phyloP scores from a whole-genome alignment of 2,329 filamentous ascomycete genomes.

The Chaetomium globosum region DNA sequence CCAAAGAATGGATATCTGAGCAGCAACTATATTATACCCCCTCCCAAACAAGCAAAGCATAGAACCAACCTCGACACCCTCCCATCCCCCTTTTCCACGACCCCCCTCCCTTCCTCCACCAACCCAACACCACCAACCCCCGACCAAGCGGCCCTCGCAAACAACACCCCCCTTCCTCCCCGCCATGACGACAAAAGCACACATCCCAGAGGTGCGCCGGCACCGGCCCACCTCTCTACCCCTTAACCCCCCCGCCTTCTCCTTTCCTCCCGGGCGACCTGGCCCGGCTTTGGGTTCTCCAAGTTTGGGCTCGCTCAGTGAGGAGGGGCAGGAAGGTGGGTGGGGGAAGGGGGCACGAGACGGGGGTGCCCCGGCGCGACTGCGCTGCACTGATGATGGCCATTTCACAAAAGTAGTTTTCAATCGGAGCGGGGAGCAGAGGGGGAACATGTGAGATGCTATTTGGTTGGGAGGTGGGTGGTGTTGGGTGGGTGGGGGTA shows the following conservation, averaged over 20 bases:
- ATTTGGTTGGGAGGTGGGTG: not conserved
- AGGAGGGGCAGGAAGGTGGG: too few species aligned
- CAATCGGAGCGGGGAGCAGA: constrained; percentile 43
- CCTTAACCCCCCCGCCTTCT: not conserved
- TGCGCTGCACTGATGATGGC: constrained; percentile 38
- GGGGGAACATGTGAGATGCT: not conserved
- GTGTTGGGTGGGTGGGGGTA: constrained; percentile 12
- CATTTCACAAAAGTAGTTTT: constrained; percentile 43
- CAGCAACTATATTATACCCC: constrained; percentile 21
- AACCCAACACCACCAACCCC: not conserved
- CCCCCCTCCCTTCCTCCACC: not conserved
- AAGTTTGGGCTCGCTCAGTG: not conserved
- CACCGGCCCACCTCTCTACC: not conserved
- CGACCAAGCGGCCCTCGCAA: constrained; percentile 10
- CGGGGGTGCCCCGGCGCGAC: constrained; percentile 9
- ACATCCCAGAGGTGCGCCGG: constrained; percentile 22
- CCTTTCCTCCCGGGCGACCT: constrained; percentile 6
- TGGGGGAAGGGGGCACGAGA: not conserved
- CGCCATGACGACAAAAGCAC: constrained; percentile 20
- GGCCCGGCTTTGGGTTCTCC: not conserved
- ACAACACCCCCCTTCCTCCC: not conserved
- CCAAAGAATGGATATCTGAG: constrained; percentile 39
- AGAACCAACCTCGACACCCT: constrained; percentile 16
- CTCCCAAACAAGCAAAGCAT: not conserved
- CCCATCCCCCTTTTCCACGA: not conserved